Evolutionary conservation across 108 stramenopile species (phyloP), one percentile per base, ranked within the genome.

Genomic region (Discostella stelligeroides): DNA sequence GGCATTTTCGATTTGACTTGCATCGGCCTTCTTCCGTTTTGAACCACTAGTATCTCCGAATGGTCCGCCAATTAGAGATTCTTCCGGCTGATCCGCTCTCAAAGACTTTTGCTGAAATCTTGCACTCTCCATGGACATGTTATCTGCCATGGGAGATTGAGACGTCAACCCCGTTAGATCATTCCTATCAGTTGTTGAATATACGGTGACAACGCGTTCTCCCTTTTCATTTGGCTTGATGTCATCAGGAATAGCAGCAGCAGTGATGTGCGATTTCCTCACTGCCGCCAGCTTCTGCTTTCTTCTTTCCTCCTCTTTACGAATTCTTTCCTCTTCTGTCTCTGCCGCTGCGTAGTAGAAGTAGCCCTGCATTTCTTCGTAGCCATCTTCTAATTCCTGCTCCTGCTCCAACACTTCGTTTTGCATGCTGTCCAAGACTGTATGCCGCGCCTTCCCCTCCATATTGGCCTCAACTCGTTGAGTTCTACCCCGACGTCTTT

Each of bases 171-270:
- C 84, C 5, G 94, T 95, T 70, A 95, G 56, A 61, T 95, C 94
- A 74, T 95, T 95, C 4, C 73, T 80, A 29, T 95, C 94, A 7
- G 80, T 85, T 13, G 94, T 87, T 28, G 86, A 86, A 65, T 92
- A 95, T 0, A 90, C 58, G 4, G 94, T 92, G 3, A 92, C 94
- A 0, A 88, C 85, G 39, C 86, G 76, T 75, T 91, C 91, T 42
- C 94, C 94, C 51, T 89, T 72, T 67, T 86, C 94, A 51, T 91
- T 87, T 17, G 85, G 83, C 69, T 84, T 66, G 13, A 81, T 40
- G 41, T 61, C 64, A 12, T 85, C 79, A 12, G 88, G 90, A 10
- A 75, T 76, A 13, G 82, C 86, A 30, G 89, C 84, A 30, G 89
- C 83, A 1, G 90, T 83, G 40, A 81, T 30, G 13, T 7, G 46